Percentiles rank a stretch among this genome's conserved stretches.
Conservation (phyloP, 2,329 filamentous ascomycete genomes). For the Stemphylium vesicarium region DNA sequence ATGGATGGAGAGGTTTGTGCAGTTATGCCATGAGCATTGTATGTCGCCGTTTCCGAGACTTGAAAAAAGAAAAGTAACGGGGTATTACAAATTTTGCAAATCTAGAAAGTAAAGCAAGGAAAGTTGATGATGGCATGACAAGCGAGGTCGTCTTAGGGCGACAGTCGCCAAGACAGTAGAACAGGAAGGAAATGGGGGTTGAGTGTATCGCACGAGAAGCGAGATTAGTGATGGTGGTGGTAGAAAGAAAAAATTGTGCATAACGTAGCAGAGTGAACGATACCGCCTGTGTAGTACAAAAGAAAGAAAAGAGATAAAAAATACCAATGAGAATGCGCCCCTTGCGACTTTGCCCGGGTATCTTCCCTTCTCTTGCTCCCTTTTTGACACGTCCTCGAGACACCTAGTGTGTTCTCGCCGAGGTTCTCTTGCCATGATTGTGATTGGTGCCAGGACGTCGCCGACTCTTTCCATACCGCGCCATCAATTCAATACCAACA, state of each 20-base stretch:
- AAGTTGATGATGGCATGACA: neutral
- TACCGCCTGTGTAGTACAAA: constrained; percentile 13
- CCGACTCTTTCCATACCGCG: constrained; percentile 17
- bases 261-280: neutral
- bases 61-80: neutral
- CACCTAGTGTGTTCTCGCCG: constrained; percentile 3
- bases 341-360: constrained; percentile 14
- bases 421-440: neutral
- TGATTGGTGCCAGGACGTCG: constrained; percentile 9
- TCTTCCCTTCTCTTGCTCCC: constrained; percentile 13
- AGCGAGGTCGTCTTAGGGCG: neutral
- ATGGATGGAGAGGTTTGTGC: neutral
- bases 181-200: constrained; percentile 2
- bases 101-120: neutral
- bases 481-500: constrained; percentile 18
- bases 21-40: no score
- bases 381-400: constrained; percentile 6
- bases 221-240: neutral
- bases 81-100: constrained; percentile 9
- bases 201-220: constrained; percentile 1
- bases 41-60: neutral
- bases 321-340: constrained; percentile 10
- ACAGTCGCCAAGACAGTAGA: neutral
- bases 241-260: constrained; percentile 3
- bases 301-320: neutral